phyloP scores from a whole-genome alignment of 306 rosid genomes.

The Malus domestica region DNA sequence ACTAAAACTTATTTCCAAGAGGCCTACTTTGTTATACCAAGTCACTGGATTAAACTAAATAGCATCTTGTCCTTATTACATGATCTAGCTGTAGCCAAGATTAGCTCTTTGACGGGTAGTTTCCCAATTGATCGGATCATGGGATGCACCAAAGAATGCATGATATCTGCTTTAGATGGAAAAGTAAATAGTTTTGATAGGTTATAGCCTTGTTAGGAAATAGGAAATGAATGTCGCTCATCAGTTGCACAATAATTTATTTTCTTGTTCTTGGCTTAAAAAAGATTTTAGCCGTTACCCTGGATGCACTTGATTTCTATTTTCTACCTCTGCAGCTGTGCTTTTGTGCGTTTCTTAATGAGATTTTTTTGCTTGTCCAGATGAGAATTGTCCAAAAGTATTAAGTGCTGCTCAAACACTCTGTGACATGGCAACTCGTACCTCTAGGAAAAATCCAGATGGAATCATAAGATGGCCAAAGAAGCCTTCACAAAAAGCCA shows the following conservation, averaged over 20 bases:
- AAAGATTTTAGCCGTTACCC: neutral
- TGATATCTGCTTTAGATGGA: neutral
- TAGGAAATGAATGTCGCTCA: neutral
- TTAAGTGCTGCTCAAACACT: slow-evolving; percentile 71
- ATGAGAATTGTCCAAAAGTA: slow-evolving; percentile 46
- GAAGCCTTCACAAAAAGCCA: slow-evolving; percentile 65
- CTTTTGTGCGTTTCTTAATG: slow-evolving; percentile 1
- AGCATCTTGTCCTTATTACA: neutral
- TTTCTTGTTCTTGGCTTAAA: neutral
- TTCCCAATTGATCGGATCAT: slow-evolving; percentile 4
- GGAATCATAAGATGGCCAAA: slow-evolving; percentile 68
- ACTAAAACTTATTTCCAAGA: neutral
- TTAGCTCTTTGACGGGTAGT: neutral
- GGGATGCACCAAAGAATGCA: neutral
- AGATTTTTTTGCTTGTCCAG: slow-evolving; percentile 44
- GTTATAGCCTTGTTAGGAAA: neutral
- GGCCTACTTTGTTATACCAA: neutral
- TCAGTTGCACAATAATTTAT: neutral
- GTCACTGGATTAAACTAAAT: neutral
- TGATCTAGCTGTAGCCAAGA: neutral
- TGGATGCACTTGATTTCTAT: slow-evolving; percentile 6
- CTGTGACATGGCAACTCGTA: slow-evolving; percentile 49
- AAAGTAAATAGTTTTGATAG: neutral
- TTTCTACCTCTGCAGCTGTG: neutral
- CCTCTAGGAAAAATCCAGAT: slow-evolving; percentile 37